Base-by-base conservation (phyloP, 345 rosid species). In the Punica granatum region DNA sequence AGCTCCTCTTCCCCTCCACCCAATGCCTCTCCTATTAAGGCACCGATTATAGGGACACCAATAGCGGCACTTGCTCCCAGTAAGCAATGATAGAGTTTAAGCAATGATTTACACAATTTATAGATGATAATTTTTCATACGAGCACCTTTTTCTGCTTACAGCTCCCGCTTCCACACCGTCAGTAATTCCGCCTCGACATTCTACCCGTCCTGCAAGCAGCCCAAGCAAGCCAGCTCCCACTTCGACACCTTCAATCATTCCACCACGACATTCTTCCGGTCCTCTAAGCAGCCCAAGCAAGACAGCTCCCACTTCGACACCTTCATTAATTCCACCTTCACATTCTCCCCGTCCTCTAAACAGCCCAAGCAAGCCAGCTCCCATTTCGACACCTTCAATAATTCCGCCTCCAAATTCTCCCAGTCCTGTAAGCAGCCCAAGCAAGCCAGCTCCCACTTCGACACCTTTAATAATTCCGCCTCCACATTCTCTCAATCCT, bases 1-100 rank as follows among this genome's bases (percentile, higher is more conserved):
- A 67, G 32, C 33, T 69, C 16, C 66, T 60, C 72, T 41, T 58
- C 75, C 6, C 48, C 53, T 69, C 76, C 64, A n/a, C 73, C 76
- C 33, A 74, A 56, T 72, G 67, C 73, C 75, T 67, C 81, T 66
- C 79, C 60, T 53, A 60, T 56, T 65, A 64, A 64, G 67, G 60
- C 67, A 19, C 75, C 89, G n/a, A 69, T 73, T 36, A 64, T 62
- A 36, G 77, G 79, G 63, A 68, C 82, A 64, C 67, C 84, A 25
- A 72, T 86, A 69, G 67, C 46, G 69, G 71, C 80, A 63, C 67
- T 42, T 76, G 70, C 81, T 58, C 85, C 82, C 69, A 82, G 90
- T 83, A 73, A 43, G 49, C 70, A 69, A 39, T 42, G 66, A 8
- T 64, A 34, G 66, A 14, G 34, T 36, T 37, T 77, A 34, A n/a